Base-by-base conservation (phyloP, 148 eudicot genomes). In the Vaccinium macrocarpon region DNA sequence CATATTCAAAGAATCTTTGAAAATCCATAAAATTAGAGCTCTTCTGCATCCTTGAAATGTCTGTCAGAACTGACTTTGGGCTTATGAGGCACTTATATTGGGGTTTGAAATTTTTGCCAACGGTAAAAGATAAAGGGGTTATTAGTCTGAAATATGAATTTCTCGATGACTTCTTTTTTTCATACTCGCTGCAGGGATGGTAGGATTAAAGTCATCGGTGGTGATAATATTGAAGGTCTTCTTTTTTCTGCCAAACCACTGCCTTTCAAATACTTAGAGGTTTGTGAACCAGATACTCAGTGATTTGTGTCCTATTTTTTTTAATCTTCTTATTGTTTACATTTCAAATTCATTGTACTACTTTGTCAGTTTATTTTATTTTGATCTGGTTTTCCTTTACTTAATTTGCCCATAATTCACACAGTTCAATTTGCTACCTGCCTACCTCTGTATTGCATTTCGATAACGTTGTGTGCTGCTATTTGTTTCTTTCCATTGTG, bases 231-330 rank as follows among this genome's bases (percentile, higher is more conserved):
- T 87, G 99, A 97, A 93, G 96, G 94, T 82, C 96, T 95, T 85
- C 90, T 97, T 77, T 88, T 88, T 83, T 92, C 98, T 90, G 91
- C 95, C 23, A 95, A 92, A 87, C 85, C 86, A 55, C 55, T 88
- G 83, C 94, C 98, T 55, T 95, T 89, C 84, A 97, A 93, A 89
- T 72, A 94, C 87, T 87, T 97, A 80, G 94, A 97, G 99, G 99
- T 97, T 79, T 50, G 90, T 86, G 55, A 72, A 8, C 68, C 75
- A 68, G 14, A 81, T 79, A 51, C 35, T 61, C n/a, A 56, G 19
- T 49, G 81, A 78, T 82, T 25, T 25, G 9, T 64, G 29, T 85
- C 23, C 35, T 55, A 19, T 32, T 35, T 56, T 21, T 66, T 64
- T 71, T 14, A 32, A 46, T 80, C 57, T 32, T 51, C 49, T 74